Conservation (phyloP, 257 asterid species). For the Schizonepeta tenuifolia region DNA sequence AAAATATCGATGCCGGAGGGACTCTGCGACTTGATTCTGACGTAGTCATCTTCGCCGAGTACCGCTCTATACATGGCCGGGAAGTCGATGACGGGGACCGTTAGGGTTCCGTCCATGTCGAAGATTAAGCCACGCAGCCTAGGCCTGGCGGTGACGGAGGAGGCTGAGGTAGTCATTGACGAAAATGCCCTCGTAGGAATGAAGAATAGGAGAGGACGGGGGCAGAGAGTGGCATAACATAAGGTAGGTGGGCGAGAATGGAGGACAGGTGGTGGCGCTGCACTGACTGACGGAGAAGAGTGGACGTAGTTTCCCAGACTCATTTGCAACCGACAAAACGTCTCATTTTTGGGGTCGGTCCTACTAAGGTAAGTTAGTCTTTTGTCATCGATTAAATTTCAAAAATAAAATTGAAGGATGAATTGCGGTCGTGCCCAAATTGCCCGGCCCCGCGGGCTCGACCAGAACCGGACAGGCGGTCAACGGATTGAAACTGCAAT, state of each 20-base stretch:
- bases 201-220: conserved; percentile 39
- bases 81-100: conserved; percentile 92
- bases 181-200: conserved; percentile 42
- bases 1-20: conserved; percentile 88
- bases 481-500: no score
- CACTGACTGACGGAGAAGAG: conserved; percentile 2
- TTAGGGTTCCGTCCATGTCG: conserved; percentile 98
- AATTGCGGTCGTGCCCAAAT: no score
- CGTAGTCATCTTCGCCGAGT: conserved; percentile 76
- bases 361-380: neutral
- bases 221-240: conserved; percentile 43
- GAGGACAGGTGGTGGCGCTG: conserved; percentile 9
- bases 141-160: conserved; percentile 41
- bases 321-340: neutral
- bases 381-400: neutral
- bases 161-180: conserved; percentile 56
- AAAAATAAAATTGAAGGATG: no score
- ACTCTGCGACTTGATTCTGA: conserved; percentile 44
- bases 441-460: no score
- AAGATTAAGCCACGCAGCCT: conserved; percentile 83
- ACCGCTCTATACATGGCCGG: conserved; percentile 89
- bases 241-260: neutral
- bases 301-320: neutral
- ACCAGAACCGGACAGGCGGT: no score
- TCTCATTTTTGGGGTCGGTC: neutral